phyloP scores from a whole-genome alignment of 495 filamentous ascomycete species.

The Lophiostoma macrostomum region DNA sequence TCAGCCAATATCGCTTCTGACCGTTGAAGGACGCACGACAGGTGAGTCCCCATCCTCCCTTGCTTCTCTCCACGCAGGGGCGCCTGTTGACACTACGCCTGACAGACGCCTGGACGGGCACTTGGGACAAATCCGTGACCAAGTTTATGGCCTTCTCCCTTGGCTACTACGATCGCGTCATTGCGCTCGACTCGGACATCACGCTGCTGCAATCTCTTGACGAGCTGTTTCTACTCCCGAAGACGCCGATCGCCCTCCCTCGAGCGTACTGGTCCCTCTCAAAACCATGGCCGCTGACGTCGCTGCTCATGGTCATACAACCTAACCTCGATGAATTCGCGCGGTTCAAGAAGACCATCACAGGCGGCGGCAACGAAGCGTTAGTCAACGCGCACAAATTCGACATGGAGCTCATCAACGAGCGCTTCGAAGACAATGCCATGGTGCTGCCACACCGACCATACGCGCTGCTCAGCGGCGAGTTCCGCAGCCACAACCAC shows the following conservation, averaged over 20 bases:
- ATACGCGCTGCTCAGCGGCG: slow-evolving; percentile 67
- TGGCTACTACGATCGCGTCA: slow-evolving; percentile 37
- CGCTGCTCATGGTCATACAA: slow-evolving; percentile 38
- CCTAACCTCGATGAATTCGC: slow-evolving; percentile 32
- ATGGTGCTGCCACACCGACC: slow-evolving; percentile 72
- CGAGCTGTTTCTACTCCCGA: slow-evolving; percentile 43
- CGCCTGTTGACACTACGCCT: background rate
- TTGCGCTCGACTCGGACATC: slow-evolving; percentile 42
- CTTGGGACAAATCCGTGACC: slow-evolving; percentile 39
- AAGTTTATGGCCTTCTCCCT: slow-evolving; percentile 41
- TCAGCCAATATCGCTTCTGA: slow-evolving; percentile 35
- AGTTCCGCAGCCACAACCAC: slow-evolving; percentile 64
- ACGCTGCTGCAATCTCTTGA: slow-evolving; percentile 38
- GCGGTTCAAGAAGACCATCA: slow-evolving; percentile 28
- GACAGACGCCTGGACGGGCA: slow-evolving; percentile 25
- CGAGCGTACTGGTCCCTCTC: slow-evolving; percentile 40
- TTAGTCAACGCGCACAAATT: slow-evolving; percentile 22
- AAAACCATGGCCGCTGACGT: slow-evolving; percentile 34
- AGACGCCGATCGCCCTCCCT: slow-evolving; percentile 39
- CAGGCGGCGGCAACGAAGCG: slow-evolving; percentile 21
- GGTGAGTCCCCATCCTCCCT: slow-evolving; percentile 24
- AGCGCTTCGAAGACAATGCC: slow-evolving; percentile 62
- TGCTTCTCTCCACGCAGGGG: background rate
- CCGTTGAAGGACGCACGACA: slow-evolving; percentile 26
- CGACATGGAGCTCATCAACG: slow-evolving; percentile 64